A percentile compares a stretch with the other conserved stretches of the same genome.
Conservation (phyloP, 768 basidiomycete species). For the Boletus huronensis region DNA sequence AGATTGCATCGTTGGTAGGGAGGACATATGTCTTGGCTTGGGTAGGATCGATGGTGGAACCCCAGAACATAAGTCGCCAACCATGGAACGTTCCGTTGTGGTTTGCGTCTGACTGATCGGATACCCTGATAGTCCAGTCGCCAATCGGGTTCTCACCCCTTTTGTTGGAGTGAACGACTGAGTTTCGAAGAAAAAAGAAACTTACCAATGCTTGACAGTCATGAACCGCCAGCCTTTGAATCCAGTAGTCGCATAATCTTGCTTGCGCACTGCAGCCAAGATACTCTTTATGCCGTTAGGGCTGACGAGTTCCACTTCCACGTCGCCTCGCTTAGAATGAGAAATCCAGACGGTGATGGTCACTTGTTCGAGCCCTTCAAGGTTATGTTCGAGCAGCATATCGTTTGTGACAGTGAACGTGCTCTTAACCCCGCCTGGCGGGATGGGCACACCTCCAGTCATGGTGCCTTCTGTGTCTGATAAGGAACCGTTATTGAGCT, state of each 20-base stretch:
- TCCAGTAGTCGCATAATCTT: slow-evolving; percentile 64
- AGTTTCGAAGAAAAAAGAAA: slow-evolving; percentile 1
- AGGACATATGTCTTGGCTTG: slow-evolving; percentile 62
- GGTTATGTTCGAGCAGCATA: slow-evolving; percentile 67
- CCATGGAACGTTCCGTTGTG: slow-evolving; percentile 73
- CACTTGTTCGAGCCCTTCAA: slow-evolving; percentile 88
- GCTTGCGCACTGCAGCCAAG: slow-evolving; percentile 65
- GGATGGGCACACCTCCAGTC: slow-evolving; percentile 65
- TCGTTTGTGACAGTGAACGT: slow-evolving; percentile 63
- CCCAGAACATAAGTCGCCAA: slow-evolving; percentile 94
- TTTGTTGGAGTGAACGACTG: slow-evolving; percentile 13
- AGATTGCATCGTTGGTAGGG: slow-evolving; percentile 46
- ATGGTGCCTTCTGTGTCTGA: slow-evolving; percentile 40
- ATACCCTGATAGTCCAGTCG: slow-evolving; percentile 84
- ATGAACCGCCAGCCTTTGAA: slow-evolving; percentile 98
- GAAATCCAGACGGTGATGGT: slow-evolving; percentile 91
- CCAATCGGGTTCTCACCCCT: slow-evolving; percentile 95
- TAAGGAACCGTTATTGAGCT: slow-evolving; percentile 60
- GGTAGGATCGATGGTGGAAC: slow-evolving; percentile 71
- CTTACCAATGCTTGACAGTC: slow-evolving; percentile 94
- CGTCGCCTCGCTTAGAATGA: slow-evolving; percentile 84
- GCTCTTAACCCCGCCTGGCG: slow-evolving; percentile 59
- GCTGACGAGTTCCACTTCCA: slow-evolving; percentile 85
- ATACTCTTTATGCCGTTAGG: slow-evolving; percentile 85
- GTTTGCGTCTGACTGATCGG: slow-evolving; percentile 64